Conservation (phyloP, 1,284 basidiomycete species). For the Cutaneotrichosporon sp. region DNA sequence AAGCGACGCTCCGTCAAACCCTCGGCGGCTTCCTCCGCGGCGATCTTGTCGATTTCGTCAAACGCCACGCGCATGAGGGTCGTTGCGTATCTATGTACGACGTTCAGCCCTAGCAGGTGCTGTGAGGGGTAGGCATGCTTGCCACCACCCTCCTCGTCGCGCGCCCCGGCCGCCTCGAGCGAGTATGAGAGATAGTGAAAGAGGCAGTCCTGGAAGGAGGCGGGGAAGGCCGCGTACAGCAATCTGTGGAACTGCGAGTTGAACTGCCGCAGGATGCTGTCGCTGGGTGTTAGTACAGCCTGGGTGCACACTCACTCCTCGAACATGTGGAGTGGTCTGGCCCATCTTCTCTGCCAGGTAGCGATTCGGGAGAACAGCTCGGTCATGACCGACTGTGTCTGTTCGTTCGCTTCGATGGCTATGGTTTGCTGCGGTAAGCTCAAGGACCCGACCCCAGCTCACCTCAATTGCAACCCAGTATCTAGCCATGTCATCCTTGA, state of each 20-base stretch:
- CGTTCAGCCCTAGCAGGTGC: conserved; percentile 68
- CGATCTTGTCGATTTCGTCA: conserved; percentile 74
- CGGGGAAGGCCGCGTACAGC: conserved; percentile 45
- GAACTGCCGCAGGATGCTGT: conserved; percentile 32
- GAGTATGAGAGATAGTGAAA: conserved; percentile 39
- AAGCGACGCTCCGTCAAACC: conserved; percentile 72
- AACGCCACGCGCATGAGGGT: conserved; percentile 80
- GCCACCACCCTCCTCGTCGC: conserved; percentile 16
- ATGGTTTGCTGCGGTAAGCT: conserved; percentile 10
- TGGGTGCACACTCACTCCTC: conserved; percentile 37
- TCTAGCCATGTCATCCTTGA: conserved; percentile 36
- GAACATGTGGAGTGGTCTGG: conserved; percentile 36
- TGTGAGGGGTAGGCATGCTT: conserved; percentile 37
- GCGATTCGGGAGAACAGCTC: conserved; percentile 45
- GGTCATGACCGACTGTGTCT: conserved; percentile 27
- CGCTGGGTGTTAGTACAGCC: conserved; percentile 20
- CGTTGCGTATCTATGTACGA: conserved; percentile 80
- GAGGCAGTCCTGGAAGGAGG: conserved; percentile 42
- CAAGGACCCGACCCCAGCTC: too few species aligned
- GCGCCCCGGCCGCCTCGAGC: conserved; percentile 27
- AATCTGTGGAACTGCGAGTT: conserved; percentile 42
- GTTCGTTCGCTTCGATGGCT: conserved; percentile 6
- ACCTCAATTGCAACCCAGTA: conserved; percentile 36
- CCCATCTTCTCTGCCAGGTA: conserved; percentile 51
- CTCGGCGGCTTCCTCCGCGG: conserved; percentile 65